A percentile compares a stretch with the other conserved stretches of the same genome.
These are phyloP conservation scores for Corniculantispora saksenae DNA, from an alignment of 2,329 filamentous ascomycete genomes.

Conservation along the genomic window DNA sequence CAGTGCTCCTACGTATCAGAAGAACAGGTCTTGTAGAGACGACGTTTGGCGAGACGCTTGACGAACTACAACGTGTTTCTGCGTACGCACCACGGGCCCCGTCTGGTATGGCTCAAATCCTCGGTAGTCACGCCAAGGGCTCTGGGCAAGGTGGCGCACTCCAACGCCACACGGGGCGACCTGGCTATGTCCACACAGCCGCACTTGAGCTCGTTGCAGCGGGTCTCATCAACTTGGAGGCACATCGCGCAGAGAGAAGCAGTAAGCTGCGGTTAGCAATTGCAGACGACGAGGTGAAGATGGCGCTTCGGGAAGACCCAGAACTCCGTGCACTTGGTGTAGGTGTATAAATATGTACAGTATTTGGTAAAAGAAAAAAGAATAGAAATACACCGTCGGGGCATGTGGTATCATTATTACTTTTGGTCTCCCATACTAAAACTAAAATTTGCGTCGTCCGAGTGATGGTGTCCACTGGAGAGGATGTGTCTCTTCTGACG, in stretches of 20 bases:
- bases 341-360: constrained; percentile 35
- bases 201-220: constrained; percentile 84
- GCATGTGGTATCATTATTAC: constrained; percentile 16
- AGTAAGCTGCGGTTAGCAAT: constrained; percentile 85
- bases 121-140: constrained; percentile 32
- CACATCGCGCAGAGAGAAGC: constrained; percentile 76
- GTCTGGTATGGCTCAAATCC: constrained; percentile 39
- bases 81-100: constrained; percentile 37
- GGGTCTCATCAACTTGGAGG: constrained; percentile 83
- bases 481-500: constrained; percentile 88
- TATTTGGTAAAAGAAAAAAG: constrained; percentile 19
- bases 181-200: constrained; percentile 61
- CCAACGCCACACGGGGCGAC: constrained; percentile 35
- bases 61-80: constrained; percentile 60
- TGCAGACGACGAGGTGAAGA: constrained; percentile 85
- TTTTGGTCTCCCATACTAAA: constrained; percentile 2
- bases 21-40: constrained; percentile 86
- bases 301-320: constrained; percentile 84
- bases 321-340: constrained; percentile 82
- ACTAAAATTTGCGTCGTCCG: constrained; percentile 72
- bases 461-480: constrained; percentile 88
- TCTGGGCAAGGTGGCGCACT: constrained; percentile 25
- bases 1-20: constrained; percentile 75
- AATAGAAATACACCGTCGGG: constrained; percentile 7
- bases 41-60: constrained; percentile 83